Evolutionary conservation across 2,329 filamentous ascomycete genomes (phyloP), one percentile per base, ranked within the genome.

Genomic region (Fusarium vanettenii): DNA sequence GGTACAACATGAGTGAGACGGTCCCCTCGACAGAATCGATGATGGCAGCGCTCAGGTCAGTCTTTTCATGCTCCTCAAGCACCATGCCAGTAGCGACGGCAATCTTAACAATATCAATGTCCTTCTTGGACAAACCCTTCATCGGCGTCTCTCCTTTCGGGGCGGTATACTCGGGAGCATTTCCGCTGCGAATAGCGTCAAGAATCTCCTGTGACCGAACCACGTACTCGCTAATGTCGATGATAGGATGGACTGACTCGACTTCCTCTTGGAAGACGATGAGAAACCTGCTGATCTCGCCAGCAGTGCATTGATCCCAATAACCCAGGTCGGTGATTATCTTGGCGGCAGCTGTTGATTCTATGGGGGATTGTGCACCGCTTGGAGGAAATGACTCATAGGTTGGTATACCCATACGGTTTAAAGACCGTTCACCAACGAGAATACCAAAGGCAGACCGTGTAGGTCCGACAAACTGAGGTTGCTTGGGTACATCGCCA

Each of bases 211-310:
- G 65, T 0, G 79, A 75, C 1, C 73, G 72, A 2, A 72, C 64
- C 0, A 79, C 74, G 2, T 83, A 76, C 9, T 81, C 78, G 4
- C 70, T 71, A 0, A 77, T 81, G 16, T 82, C 79, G 3, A 80
- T 78, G 35, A 82, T 84, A 0, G 82, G 82, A 37, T 84, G 83
- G 0, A 84, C 79, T 0, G 79, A 79, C 25, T 84, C 84, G 25
- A 84, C 79, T 48, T 85, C 84, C 43, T 85, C 84, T n/a, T 82
- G 79, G 29, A 82, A 85, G 5, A 82, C 79, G 9, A 80, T 74
- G n/a, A 84, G 70, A 33, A 84, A 79, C 31, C 82, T 73, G 0
- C 76, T 65, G 1, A 83, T 45, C n/a, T 84, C 82, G 1, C 69
- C 71, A 1, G 75, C 63, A 7, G 72, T 71, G 33, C 76, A 79